phyloP scores from a whole-genome alignment of 169 alveolate genomes.

The Plasmodium coatneyi region DNA sequence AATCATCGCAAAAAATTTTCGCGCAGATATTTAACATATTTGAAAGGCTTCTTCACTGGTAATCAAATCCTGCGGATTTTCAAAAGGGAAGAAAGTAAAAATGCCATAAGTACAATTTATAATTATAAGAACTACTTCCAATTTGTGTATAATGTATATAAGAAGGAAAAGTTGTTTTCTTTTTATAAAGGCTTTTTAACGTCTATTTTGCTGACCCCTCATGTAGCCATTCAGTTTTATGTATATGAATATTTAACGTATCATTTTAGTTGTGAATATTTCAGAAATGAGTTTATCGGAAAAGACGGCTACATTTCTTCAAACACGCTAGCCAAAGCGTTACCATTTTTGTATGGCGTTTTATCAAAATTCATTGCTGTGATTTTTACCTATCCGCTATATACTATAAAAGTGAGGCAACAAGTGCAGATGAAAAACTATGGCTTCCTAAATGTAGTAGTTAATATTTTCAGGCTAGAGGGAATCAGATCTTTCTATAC shows the following conservation, averaged over 20 bases:
- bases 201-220: constrained; percentile 57
- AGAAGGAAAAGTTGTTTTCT: constrained; percentile 45
- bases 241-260: constrained; percentile 59
- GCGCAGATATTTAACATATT: constrained; percentile 38
- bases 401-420: constrained; percentile 73
- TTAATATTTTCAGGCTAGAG: constrained; percentile 52
- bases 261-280: constrained; percentile 25
- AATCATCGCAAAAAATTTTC: constrained; percentile 40
- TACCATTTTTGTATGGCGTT: constrained; percentile 67
- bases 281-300: constrained; percentile 1
- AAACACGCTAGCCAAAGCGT: constrained; percentile 23
- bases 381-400: constrained; percentile 65
- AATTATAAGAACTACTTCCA: constrained; percentile 65
- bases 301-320: constrained; percentile 8
- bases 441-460: constrained; percentile 46
- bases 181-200: constrained; percentile 71
- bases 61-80: constrained; percentile 44
- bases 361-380: constrained; percentile 61
- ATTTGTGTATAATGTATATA: constrained; percentile 54
- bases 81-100: constrained; percentile 68
- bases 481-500: constrained; percentile 62
- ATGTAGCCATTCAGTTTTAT: constrained; percentile 68
- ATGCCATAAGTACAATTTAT: constrained; percentile 23
- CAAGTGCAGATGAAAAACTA: constrained; percentile 66
- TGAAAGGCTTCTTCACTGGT: constrained; percentile 8